These are phyloP conservation scores for Aspergillus nanangensis DNA, from an alignment of 495 filamentous ascomycete genomes.

Conservation along the genomic window DNA sequence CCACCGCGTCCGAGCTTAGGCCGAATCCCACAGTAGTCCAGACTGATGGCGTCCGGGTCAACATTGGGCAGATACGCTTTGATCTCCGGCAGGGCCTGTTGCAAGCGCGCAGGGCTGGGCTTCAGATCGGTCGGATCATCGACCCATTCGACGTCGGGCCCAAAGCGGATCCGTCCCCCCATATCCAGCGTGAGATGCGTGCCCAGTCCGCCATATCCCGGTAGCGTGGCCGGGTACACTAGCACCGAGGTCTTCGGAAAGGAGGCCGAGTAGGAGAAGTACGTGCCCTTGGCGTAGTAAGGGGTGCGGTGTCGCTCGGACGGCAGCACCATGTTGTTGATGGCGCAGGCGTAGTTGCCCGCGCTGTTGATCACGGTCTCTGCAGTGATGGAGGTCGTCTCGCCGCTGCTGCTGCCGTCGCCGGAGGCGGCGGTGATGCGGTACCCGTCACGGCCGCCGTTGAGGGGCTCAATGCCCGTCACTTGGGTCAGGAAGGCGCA, in stretches of 20 bases:
- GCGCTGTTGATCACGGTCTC: conserved; percentile 82
- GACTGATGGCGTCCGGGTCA: conserved; percentile 56
- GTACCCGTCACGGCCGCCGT: conserved; percentile 45
- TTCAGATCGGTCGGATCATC: conserved; percentile 53
- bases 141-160: conserved; percentile 95
- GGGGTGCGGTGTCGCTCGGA: conserved; percentile 49
- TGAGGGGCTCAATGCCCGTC: conserved; percentile 49
- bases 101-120: conserved; percentile 52
- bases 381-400: conserved; percentile 56
- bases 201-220: conserved; percentile 78
- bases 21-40: conserved; percentile 88
- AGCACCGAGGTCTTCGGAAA: conserved; percentile 66
- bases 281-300: conserved; percentile 90
- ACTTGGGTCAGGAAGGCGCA: conserved; percentile 63
- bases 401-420: conserved; percentile 34
- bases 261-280: conserved; percentile 77
- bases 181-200: conserved; percentile 93
- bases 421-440: conserved; percentile 52
- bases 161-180: conserved; percentile 81
- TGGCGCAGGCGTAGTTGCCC: conserved; percentile 67
- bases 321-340: conserved; percentile 82
- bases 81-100: conserved; percentile 69
- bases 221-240: conserved; percentile 79
- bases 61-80: conserved; percentile 72
- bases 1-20: conserved; percentile 71